These are phyloP conservation scores for Podospora anserina DNA, from an alignment of 495 filamentous ascomycete species.

Conservation along the genomic window DNA sequence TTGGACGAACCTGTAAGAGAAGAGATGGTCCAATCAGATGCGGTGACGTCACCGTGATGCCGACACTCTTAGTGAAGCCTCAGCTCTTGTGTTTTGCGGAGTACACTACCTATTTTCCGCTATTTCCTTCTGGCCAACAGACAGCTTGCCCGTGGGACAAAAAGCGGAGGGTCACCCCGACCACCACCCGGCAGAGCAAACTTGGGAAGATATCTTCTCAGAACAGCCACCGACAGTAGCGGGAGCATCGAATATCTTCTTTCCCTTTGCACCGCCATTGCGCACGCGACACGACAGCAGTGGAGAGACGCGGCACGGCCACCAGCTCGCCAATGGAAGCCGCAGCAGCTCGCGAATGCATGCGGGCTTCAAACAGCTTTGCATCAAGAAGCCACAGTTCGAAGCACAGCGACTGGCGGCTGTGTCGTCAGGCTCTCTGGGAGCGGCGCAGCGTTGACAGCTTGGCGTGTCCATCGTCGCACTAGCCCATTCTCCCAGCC, in stretches of 20 bases:
- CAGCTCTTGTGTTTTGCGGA: too few species aligned
- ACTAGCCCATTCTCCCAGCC: background rate
- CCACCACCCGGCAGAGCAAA: too few species aligned
- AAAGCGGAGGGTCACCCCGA: too few species aligned
- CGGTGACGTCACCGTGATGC: constrained; percentile 18
- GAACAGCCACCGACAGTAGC: too few species aligned
- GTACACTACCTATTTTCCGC: too few species aligned
- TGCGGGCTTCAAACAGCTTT: background rate
- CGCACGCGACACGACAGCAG: background rate
- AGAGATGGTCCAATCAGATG: background rate
- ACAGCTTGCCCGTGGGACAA: too few species aligned
- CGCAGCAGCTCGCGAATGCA: background rate
- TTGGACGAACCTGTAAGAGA: too few species aligned
- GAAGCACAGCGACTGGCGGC: background rate
- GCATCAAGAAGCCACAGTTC: background rate
- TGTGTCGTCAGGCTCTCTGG: background rate
- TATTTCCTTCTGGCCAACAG: too few species aligned
- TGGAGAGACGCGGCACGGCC: too few species aligned
- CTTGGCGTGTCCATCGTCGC: background rate
- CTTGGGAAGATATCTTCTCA: too few species aligned
- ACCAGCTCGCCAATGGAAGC: background rate
- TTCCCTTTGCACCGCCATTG: background rate
- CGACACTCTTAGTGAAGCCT: too few species aligned
- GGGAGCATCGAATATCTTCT: background rate
- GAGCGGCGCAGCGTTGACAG: background rate